Percentiles rank a stretch among this genome's conserved stretches.
These are phyloP conservation scores for Lablab purpureus DNA, from an alignment of 306 rosid genomes.

Conservation along the genomic window DNA sequence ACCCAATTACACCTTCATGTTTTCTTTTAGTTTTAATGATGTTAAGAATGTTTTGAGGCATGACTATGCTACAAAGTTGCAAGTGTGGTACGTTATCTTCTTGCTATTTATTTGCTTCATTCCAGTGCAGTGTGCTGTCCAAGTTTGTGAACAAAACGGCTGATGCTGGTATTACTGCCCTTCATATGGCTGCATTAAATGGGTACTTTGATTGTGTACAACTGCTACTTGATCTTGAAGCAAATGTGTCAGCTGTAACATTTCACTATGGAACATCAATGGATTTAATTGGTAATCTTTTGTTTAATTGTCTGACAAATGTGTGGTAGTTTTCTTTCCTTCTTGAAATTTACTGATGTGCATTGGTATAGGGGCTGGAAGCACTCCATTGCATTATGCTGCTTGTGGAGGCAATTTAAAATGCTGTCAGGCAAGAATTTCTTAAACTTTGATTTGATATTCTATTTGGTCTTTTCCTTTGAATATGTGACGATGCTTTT, in stretches of 20 bases:
- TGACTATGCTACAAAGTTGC: slow-evolving; percentile 15
- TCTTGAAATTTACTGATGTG: slow-evolving; percentile 23
- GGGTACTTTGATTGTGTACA: slow-evolving; percentile 92
- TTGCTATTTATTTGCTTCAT: slow-evolving; percentile 69
- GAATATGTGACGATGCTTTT: slow-evolving; percentile 42
- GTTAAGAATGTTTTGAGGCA: slow-evolving; percentile 13
- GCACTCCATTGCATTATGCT: slow-evolving; percentile 97
- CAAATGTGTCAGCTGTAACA: slow-evolving; percentile 73
- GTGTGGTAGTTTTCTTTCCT: slow-evolving; percentile 35
- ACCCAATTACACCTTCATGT: background rate
- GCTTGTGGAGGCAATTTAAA: slow-evolving; percentile 98
- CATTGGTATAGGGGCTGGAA: slow-evolving; percentile 85
- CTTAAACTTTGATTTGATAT: slow-evolving; percentile 13
- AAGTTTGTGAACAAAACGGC: slow-evolving; percentile 94
- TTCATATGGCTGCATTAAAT: slow-evolving; percentile 94
- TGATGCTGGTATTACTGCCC: slow-evolving; percentile 95
- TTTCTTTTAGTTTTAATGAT: slow-evolving; percentile 17
- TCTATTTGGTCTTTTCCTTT: slow-evolving; percentile 29
- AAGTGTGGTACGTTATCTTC: slow-evolving; percentile 50
- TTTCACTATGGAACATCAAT: slow-evolving; percentile 90
- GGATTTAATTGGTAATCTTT: slow-evolving; percentile 86
- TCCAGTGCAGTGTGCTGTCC: slow-evolving; percentile 91
- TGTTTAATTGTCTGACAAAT: slow-evolving; percentile 4
- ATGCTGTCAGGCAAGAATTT: slow-evolving; percentile 90
- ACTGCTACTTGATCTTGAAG: slow-evolving; percentile 86